These are phyloP conservation scores for Boeremia lycopersici DNA, from an alignment of 2,329 filamentous ascomycete genomes.

Conservation along the genomic window DNA sequence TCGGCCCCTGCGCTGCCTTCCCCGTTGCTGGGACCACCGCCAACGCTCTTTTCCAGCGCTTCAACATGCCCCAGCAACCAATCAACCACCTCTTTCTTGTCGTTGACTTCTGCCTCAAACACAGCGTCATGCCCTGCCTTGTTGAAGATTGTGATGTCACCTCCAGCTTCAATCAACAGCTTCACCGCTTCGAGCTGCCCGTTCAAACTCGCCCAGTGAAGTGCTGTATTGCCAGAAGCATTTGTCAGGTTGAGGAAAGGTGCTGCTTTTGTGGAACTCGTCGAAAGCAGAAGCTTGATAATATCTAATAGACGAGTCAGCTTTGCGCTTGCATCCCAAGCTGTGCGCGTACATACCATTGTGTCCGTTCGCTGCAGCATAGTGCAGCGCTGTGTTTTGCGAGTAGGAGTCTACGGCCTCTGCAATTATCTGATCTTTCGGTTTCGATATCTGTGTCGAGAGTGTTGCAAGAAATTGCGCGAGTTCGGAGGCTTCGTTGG, in stretches of 20 bases:
- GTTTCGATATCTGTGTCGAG: constrained; percentile 64
- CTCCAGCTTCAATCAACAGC: constrained; percentile 75
- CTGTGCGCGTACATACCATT: constrained; percentile 59
- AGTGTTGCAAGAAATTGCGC: constrained; percentile 64
- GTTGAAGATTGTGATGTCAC: constrained; percentile 79
- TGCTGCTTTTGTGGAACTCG: constrained; percentile 23
- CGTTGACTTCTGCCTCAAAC: constrained; percentile 57
- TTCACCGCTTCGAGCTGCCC: constrained; percentile 84
- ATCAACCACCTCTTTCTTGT: constrained; percentile 56
- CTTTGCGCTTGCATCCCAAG: background rate
- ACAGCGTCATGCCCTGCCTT: constrained; percentile 74
- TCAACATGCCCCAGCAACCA: constrained; percentile 56
- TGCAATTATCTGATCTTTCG: constrained; percentile 67
- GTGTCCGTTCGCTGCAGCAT: constrained; percentile 91
- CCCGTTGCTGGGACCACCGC: constrained; percentile 40
- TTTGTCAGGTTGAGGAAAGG: constrained; percentile 73
- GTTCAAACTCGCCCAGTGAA: constrained; percentile 94
- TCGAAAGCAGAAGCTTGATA: constrained; percentile 49
- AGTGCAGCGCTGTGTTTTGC: constrained; percentile 83
- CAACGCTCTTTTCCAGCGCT: constrained; percentile 47
- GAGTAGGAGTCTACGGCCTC: constrained; percentile 75
- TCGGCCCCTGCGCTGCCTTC: constrained; percentile 26
- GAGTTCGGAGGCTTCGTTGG: constrained; percentile 76
- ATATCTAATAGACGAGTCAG: constrained; percentile 38
- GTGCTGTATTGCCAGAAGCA: constrained; percentile 81